Base-by-base conservation (phyloP, 139 green algal genomes). In the Raphidocelis subcapitata region DNA sequence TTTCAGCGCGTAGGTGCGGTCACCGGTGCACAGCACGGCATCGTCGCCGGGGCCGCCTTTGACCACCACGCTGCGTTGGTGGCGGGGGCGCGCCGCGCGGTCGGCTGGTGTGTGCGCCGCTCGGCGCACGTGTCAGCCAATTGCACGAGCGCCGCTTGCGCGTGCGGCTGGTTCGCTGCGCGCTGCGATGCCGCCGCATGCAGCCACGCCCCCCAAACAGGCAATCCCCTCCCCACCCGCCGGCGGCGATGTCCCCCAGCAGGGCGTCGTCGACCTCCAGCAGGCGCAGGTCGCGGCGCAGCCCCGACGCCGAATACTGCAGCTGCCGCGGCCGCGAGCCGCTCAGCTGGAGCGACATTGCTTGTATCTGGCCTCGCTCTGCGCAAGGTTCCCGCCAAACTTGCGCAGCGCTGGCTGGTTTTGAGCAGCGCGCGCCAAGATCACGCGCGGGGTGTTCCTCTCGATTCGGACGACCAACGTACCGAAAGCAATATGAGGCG, bases 1-100 rank as follows among this genome's bases (percentile, higher is more conserved):
- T 65, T 89, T 89, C 26, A 87, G 37, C 0, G 74, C 76, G 49
- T 76, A 89, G 0, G 84, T 87, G 12, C 70, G 66, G 21, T 72
- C 36, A 8, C 20, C 41, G 0, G 84, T 87, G 77, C 77, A 84
- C 31, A 89, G 67, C 26, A 89, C 78, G 12, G 84, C 84, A 37
- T 84, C 67, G 15, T 82, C 79, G 0, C 62, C 60, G n/a, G 59
- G 31, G 1, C 21, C 29, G 8, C 81, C 81, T 36, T 89, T 89
- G 60, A 89, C 82, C 10, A 80, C 71, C 21, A 84, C 79, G 16
- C 81, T 87, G 73, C 23, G 51, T 28, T 15, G 8, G 29, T n/a
- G n/a, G 31, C 37, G 24, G n/a, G 18, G 8, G 26, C 12, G 21
- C 12, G 57, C 5, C 57, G 10, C 18, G 28, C 26, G 15, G 5